These are phyloP conservation scores for Saccharomycopsis vini DNA, from an alignment of 805 yeast species.

Conservation along the genomic window DNA sequence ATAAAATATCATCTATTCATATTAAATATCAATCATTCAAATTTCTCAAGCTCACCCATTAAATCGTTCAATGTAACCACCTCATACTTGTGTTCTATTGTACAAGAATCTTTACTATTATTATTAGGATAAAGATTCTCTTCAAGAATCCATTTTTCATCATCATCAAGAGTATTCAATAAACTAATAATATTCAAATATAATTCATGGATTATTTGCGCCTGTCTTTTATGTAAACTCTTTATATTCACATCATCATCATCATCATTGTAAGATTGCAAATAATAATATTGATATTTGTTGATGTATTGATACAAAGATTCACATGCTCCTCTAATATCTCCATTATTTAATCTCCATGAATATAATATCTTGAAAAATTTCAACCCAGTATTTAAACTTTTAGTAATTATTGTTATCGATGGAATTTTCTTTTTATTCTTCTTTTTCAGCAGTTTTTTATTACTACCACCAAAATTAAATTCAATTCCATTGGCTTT, in stretches of 20 bases:
- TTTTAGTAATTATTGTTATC: constrained; percentile 20
- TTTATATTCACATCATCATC: too few relatives aligned
- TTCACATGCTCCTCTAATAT: constrained; percentile 41
- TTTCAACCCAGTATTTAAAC: constrained; percentile 29
- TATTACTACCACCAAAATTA: constrained; percentile 23
- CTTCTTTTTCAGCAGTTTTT: too few relatives aligned
- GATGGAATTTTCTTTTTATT: too few relatives aligned
- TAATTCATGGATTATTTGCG: constrained; percentile 26
- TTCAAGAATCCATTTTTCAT: constrained; percentile 32
- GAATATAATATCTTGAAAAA: constrained; percentile 43
- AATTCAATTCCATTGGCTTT: constrained; percentile 20
- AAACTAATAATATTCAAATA: constrained; percentile 34
- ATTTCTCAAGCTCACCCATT: not conserved
- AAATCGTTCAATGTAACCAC: constrained; percentile 7
- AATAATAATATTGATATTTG: constrained; percentile 13
- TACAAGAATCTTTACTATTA: not conserved
- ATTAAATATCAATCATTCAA: not conserved
- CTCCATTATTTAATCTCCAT: constrained; percentile 41
- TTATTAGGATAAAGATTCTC: constrained; percentile 1
- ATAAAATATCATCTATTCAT: too few relatives aligned
- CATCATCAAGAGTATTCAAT: constrained; percentile 28
- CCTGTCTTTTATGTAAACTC: too few relatives aligned
- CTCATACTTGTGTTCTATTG: not conserved
- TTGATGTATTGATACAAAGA: constrained; percentile 34
- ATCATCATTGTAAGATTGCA: not conserved